These are phyloP conservation scores for Domatiomyces globalis DNA, from an alignment of 2,329 filamentous ascomycete species.

Conservation along the genomic window DNA sequence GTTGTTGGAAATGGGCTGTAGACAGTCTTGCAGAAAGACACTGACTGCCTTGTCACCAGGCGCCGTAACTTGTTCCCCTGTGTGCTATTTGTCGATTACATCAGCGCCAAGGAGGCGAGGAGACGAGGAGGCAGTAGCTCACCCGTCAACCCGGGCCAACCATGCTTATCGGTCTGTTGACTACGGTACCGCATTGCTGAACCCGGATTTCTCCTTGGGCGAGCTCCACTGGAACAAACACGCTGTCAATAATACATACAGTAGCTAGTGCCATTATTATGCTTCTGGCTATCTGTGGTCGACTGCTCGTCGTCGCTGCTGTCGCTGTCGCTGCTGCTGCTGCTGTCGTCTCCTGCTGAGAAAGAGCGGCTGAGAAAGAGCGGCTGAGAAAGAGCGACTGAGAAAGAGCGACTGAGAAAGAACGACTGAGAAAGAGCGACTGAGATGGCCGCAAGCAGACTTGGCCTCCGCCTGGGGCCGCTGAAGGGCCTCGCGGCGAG, in stretches of 20 bases:
- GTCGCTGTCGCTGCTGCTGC: background rate
- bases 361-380: background rate
- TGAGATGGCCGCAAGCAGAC: background rate
- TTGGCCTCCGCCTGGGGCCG: background rate
- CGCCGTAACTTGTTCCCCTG: too few species aligned
- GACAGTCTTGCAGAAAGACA: background rate
- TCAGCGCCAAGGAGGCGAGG: background rate
- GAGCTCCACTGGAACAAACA: too few species aligned
- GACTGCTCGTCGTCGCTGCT: too few species aligned
- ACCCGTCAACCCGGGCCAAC: too few species aligned
- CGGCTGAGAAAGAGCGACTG: background rate
- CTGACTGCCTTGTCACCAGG: too few species aligned
- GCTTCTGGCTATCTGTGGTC: background rate
- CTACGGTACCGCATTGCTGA: too few species aligned
- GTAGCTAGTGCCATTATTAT: background rate
- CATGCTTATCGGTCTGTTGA: too few species aligned
- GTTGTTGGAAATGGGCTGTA: background rate
- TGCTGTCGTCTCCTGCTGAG: background rate
- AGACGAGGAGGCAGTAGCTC: too few species aligned
- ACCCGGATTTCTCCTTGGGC: too few species aligned
- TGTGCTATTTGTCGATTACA: background rate
- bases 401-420: background rate
- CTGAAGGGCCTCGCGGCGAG: background rate
- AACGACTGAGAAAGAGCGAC: background rate
- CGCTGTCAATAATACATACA: too few species aligned